Base-by-base conservation (phyloP, 176 grass and related monocot species). In the Carex kokanica region DNA sequence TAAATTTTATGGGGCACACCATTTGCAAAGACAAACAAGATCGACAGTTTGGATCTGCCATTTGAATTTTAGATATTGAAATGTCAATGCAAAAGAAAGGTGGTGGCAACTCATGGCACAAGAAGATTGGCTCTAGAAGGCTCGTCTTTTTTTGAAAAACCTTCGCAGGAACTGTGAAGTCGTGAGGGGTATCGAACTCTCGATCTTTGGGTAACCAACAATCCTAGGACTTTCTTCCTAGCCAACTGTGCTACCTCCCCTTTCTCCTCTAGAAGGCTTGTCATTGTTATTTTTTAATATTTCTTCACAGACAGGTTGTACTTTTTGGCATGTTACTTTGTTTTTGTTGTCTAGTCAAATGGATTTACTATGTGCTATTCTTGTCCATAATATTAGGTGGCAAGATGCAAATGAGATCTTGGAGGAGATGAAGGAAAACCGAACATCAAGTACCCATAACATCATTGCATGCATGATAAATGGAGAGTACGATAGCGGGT, bases 381-480 rank as follows among this genome's bases (percentile, higher is more conserved):
- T 61, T 36, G n/a, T 41, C 32, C 25, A 62, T 69, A 79, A 55
- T 87, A 84, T 84, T 86, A 98, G 95, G 86, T 98, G 95, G 92
- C 57, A 82, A 36, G 92, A 95, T 85, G 89, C 87, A 12, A 91
- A 93, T 88, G 87, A 91, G 83, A 31, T 98, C 23, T 84, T 95
- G 74, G 87, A 94, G 89, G 92, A 93, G 88, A 98, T 98, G 95
- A 93, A 98, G 88, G 64, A 84, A 87, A 90, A 87, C 59, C 79
- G 83, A 83, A 73, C 84, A 91, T 93, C 89, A 81, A 95, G 83
- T 85, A 67, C 89, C 57, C 89, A 95, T 86, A 89, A 88, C 86
- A 90, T 98, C 57, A 91, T 98, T 91, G 91, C 85, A 40, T 94
- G 89, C 66, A 91, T 98, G 90, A 98, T 98, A 36, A 93, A 90